phyloP scores from a whole-genome alignment of 2,329 filamentous ascomycete genomes.

The Zasmidium citrigriseum region DNA sequence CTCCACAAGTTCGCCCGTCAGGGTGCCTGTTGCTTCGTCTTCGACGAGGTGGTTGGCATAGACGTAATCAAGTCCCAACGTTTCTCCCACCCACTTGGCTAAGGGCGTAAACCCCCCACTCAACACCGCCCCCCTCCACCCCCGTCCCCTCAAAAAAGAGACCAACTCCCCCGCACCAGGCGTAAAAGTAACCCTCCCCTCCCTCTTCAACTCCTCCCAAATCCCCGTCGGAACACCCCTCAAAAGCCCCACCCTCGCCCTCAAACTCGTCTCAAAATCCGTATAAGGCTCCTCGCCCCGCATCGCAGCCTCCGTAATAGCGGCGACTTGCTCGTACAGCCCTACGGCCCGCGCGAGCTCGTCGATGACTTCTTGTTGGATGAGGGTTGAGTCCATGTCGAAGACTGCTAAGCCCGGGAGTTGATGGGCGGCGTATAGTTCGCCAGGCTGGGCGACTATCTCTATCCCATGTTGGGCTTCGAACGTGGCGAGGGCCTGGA shows the following conservation, averaged over 20 bases:
- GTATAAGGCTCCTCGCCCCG: conserved; percentile 71
- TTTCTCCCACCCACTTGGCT: conserved; percentile 78
- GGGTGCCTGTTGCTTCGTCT: conserved; percentile 51
- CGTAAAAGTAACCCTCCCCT: conserved; percentile 73
- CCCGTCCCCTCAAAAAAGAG: conserved; percentile 71
- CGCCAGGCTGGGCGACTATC: conserved; percentile 24
- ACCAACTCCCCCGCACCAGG: conserved; percentile 76
- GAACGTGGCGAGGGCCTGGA: background rate
- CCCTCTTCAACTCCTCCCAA: conserved; percentile 63
- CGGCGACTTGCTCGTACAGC: conserved; percentile 67
- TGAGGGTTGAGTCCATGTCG: conserved; percentile 98
- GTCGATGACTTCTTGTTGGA: conserved; percentile 97
- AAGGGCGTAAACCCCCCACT: conserved; percentile 91
- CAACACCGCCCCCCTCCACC: conserved; percentile 84
- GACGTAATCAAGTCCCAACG: conserved; percentile 83
- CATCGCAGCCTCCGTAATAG: conserved; percentile 93
- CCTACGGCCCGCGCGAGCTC: conserved; percentile 84
- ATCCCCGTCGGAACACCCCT: conserved; percentile 77
- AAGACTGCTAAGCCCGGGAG: conserved; percentile 76
- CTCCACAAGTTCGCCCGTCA: conserved; percentile 73
- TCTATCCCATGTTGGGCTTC: conserved; percentile 13
- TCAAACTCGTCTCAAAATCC: conserved; percentile 83
- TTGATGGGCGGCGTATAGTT: conserved; percentile 25
- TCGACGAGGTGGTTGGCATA: conserved; percentile 81
- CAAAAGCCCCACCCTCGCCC: conserved; percentile 76